phyloP scores from a whole-genome alignment of 2,329 filamentous ascomycete species.

The Fusarium foetens region DNA sequence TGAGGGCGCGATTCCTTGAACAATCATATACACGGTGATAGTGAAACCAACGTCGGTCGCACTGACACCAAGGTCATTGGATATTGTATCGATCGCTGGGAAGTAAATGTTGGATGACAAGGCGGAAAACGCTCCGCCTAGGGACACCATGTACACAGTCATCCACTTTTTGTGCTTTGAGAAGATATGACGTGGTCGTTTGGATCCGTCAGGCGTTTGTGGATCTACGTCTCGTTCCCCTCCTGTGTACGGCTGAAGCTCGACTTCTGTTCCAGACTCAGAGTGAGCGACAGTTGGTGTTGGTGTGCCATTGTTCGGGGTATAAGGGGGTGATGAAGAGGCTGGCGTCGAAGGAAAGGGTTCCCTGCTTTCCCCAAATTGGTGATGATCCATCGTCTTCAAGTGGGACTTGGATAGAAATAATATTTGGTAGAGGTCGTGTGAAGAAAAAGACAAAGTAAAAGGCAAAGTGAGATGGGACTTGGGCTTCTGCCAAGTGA shows the following conservation, averaged over 20 bases:
- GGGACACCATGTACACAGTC: not conserved
- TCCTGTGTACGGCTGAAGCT: not conserved
- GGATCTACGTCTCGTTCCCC: not conserved
- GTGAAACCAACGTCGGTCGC: not conserved
- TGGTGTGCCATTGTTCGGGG: not conserved
- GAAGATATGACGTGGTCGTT: not conserved
- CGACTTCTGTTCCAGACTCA: not conserved
- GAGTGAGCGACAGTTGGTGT: not conserved
- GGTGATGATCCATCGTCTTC: rapidly evolving
- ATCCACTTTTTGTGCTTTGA: not conserved
- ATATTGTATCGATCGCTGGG: not conserved
- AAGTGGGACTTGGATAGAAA: no score
- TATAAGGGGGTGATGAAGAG: not conserved
- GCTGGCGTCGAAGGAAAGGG: not conserved
- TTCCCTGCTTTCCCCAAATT: not conserved
- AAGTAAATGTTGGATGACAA: conserved; percentile 4
- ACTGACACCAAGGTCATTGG: not conserved
- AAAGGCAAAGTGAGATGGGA: not conserved
- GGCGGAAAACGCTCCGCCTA: not conserved
- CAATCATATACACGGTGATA: not conserved
- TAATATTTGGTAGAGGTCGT: not conserved
- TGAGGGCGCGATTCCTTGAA: not conserved
- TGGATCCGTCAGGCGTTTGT: rapidly evolving
- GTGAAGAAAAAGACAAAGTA: not conserved
- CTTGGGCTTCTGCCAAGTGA: not conserved